Evolutionary conservation across 2,329 filamentous ascomycete species (phyloP), one percentile per base, ranked within the genome.

Genomic region (Sordariomycetes sp.): DNA sequence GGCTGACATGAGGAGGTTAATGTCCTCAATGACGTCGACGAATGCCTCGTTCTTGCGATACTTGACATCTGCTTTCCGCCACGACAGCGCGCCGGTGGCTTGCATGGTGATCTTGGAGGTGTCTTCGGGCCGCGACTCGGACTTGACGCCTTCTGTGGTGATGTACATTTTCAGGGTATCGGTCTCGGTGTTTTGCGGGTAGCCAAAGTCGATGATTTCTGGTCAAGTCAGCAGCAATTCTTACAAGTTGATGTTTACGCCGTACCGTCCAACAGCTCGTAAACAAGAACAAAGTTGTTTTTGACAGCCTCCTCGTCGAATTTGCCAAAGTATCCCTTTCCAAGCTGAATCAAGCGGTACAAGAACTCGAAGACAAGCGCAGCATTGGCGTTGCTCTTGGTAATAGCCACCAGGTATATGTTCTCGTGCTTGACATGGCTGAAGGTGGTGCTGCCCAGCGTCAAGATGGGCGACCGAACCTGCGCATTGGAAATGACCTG

Each of bases 131-230:
- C 74, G 79, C 46, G 79, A 69, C 57, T 87, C 87, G 21, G 87
- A 93, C 61, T 95, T 95, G 63, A 98, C 90, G 38, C 92, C 92
- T 65, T 98, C 92, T 23, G 92, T 98, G 28, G 93, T 98, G 53
- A 98, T 98, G 70, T 98, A 98, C 90, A 96, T 96, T 64, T 98
- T 98, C 49, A 98, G 70, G 12, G 92, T 96, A 58, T 98, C 92
- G 35, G 90, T 94, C 64, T 98, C 92, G 42, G 92, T 98, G 59
- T 96, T 96, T 59, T 98, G 92, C 21, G 92, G 92, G 57, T 98
- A 98, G 42, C 92, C 92, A 61, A 98, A 98, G 62, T 98, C 92
- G 56, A 98, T 79, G 53, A 98, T 95, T 65, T 98, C 92, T 92
- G 47, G 15, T 31, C 14, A 21, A 11, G 21, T 36, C 16, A 36